Conservation (phyloP, 345 rosid genomes). For the Arabidopsis arenosa region DNA sequence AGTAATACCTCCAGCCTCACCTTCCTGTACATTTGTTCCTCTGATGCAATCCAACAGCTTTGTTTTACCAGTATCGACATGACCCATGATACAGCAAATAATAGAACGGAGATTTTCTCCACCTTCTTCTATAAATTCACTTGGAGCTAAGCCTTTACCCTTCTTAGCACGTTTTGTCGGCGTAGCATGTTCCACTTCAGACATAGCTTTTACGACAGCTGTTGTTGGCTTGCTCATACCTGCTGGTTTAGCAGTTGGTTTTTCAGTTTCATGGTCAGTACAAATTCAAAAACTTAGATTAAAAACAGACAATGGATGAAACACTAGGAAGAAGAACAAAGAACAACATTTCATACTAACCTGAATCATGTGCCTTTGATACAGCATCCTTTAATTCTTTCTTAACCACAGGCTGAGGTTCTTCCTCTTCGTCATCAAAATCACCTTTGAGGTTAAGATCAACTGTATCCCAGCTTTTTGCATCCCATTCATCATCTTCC, state of each 20-base stretch:
- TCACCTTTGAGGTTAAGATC: slow-evolving; percentile 76
- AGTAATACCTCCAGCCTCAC: slow-evolving; percentile 99
- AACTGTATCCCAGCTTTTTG: slow-evolving; percentile 94
- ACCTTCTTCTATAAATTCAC: slow-evolving; percentile 50
- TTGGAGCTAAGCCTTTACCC: slow-evolving; percentile 48
- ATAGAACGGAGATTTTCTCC: slow-evolving; percentile 83
- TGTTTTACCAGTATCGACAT: slow-evolving; percentile 98
- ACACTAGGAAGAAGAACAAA: slow-evolving; percentile 15
- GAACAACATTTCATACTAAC: slow-evolving; percentile 40
- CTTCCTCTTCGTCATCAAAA: slow-evolving; percentile 90
- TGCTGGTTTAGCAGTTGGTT: slow-evolving; percentile 43
- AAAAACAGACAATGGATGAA: slow-evolving; percentile 1
- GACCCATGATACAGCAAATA: slow-evolving; percentile 98
- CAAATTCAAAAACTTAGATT: slow-evolving; percentile 17
- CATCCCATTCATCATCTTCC: slow-evolving; percentile 96
- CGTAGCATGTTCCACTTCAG: slow-evolving; percentile 43
- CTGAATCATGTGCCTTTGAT: slow-evolving; percentile 50
- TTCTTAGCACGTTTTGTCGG: slow-evolving; percentile 43
- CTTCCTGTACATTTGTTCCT: slow-evolving; percentile 98
- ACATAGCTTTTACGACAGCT: slow-evolving; percentile 40
- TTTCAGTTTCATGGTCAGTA: slow-evolving; percentile 40
- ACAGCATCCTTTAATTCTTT: slow-evolving; percentile 55
- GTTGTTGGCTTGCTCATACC: slow-evolving; percentile 39
- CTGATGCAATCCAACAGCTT: slow-evolving; percentile 94
- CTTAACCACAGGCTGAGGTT: slow-evolving; percentile 58